Conservation (phyloP, 805 yeast genomes). For the Torulaspora delbrueckii region DNA sequence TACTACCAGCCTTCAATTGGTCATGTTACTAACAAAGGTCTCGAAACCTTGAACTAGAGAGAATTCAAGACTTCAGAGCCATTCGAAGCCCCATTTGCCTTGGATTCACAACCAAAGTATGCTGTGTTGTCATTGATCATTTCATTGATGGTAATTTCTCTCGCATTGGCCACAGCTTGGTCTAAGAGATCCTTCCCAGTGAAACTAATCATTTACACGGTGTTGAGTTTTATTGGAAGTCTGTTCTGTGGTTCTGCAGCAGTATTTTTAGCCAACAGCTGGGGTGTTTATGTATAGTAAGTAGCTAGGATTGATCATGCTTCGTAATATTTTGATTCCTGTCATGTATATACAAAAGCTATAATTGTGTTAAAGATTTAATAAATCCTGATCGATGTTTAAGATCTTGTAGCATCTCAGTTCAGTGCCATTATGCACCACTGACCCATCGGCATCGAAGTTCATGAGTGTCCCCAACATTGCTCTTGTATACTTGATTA, state of each 20-base stretch:
- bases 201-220: slow-evolving; percentile 19
- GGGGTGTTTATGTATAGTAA: slow-evolving; percentile 42
- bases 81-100: slow-evolving; percentile 13
- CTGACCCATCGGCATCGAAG: slow-evolving; percentile 33
- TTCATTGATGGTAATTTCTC: slow-evolving; percentile 19
- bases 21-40: slow-evolving; percentile 6
- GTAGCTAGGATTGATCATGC: not conserved
- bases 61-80: slow-evolving; percentile 18
- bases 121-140: slow-evolving; percentile 22
- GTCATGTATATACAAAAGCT: not conserved
- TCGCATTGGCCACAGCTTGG: slow-evolving; percentile 17
- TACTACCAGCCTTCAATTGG: not conserved
- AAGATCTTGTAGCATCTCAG: slow-evolving; percentile 34
- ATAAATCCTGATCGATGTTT: slow-evolving; percentile 45
- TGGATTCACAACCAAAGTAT: slow-evolving; percentile 24
- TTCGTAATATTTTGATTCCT: not conserved
- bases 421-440: slow-evolving; percentile 19
- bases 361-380: slow-evolving; percentile 23
- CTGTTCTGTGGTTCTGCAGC: slow-evolving; percentile 39
- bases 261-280: slow-evolving; percentile 40
- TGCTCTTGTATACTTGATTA: slow-evolving; percentile 40
- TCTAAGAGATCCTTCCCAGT: slow-evolving; percentile 16
- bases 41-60: slow-evolving; percentile 13
- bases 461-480: slow-evolving; percentile 35
- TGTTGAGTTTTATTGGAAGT: slow-evolving; percentile 34